Evolutionary conservation across 2,329 filamentous ascomycete species (phyloP).

Genomic region (Colletotrichum godetiae): DNA sequence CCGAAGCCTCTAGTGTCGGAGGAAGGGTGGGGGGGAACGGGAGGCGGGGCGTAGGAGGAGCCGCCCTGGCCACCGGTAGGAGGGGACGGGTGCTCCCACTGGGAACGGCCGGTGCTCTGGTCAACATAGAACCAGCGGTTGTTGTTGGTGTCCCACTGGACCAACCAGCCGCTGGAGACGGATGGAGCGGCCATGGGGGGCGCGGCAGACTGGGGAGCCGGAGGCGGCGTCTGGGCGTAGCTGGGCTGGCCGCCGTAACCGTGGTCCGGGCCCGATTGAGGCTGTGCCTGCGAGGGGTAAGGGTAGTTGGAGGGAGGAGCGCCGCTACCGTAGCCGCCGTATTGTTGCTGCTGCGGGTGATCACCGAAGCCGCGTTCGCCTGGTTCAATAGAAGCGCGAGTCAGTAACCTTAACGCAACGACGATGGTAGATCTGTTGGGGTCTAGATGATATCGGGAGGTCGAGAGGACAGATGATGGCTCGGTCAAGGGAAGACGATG

Average conservation of each 20-base stretch:
- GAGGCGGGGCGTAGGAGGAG: slow-evolving; percentile 23
- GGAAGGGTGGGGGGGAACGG: slow-evolving; percentile 13
- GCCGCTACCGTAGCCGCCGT: slow-evolving; percentile 31
- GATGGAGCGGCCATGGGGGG: slow-evolving; percentile 40
- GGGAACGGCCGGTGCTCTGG: slow-evolving; percentile 67
- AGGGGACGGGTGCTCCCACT: slow-evolving; percentile 69
- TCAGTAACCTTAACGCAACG: slow-evolving; percentile 33
- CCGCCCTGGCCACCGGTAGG: slow-evolving; percentile 24
- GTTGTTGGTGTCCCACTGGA: slow-evolving; percentile 70
- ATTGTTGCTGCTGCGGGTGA: slow-evolving; percentile 36
- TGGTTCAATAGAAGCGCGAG: slow-evolving; percentile 18
- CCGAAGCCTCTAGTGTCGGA: slow-evolving; percentile 32
- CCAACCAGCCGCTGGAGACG: slow-evolving; percentile 70
- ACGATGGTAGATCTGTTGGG: slow-evolving; percentile 5
- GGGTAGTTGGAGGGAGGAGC: slow-evolving; percentile 34
- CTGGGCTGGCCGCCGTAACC: slow-evolving; percentile 34
- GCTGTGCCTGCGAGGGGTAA: slow-evolving; percentile 36
- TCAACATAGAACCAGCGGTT: slow-evolving; percentile 76
- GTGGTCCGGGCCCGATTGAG: slow-evolving; percentile 22
- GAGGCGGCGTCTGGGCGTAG: slow-evolving; percentile 32
- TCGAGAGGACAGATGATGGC: neutral
- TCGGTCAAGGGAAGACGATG: neutral
- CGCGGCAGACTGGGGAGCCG: slow-evolving; percentile 46
- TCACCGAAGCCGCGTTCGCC: slow-evolving; percentile 35
- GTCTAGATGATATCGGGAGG: neutral